Base-by-base conservation (phyloP, 192 early-diverging fungal genomes). In the Backusella circina region DNA sequence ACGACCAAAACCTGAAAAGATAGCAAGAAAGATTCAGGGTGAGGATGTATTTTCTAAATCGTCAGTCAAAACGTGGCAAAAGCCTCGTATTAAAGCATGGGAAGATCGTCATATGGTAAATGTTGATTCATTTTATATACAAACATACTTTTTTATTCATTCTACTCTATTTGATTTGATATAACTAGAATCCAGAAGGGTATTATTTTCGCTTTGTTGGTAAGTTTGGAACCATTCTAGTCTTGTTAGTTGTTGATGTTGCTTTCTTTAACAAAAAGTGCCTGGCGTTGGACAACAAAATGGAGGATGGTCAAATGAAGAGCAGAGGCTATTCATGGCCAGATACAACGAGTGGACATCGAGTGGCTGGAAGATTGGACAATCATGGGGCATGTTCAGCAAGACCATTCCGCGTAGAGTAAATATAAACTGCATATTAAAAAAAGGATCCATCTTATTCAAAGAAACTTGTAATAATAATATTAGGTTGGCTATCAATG, bases 161-260 rank as follows among this genome's bases (percentile, higher is more conserved):
- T 41, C 39, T n/a, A n/a, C n/a, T n/a, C n/a, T n/a, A n/a, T n/a
- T n/a, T n/a, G 13, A 13, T 41, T 47, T 47, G 6, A 9, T n/a
- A 39, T 36, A 61, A 0, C 7, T 21, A 82, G 81, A 89, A 85
- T 67, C 72, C 82, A 0, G 88, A 89, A 72, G 86, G 81, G 6
- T 89, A 80, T 69, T 87, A 87, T 47, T 89, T 84, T 66, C 83
- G 88, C 1, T 89, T 89, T 75, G 86, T 87, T 2, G 86, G 85
- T 83, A 80, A 35, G 77, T 73, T n/a, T 28, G 37, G 39, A 41
- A n/a, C 18, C 1, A n/a, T 30, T 5, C 13, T 16, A 3, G 39
- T 38, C 5, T 38, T 38, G 39, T 15, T 18, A 13, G 15, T 41
- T 41, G 5, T 15, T 41, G 3, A 41, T 15, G 8, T 38, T 38